These are phyloP conservation scores for Pythium diclinum DNA, from an alignment of 352 stramenopile genomes.

Conservation along the genomic window DNA sequence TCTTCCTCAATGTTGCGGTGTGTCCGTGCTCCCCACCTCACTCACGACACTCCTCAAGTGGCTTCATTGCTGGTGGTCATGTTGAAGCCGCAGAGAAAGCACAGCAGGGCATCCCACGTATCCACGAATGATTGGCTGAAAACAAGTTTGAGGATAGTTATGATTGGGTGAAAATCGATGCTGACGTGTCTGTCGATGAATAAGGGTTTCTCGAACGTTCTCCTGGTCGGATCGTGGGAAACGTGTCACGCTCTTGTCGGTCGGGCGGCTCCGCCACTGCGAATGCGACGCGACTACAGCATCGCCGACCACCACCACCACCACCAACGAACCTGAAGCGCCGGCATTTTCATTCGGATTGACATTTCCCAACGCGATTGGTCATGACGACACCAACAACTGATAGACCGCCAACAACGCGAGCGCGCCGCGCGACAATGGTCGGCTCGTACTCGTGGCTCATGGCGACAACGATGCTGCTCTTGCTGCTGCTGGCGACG, in stretches of 20 bases:
- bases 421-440: constrained; percentile 1
- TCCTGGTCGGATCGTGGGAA: constrained; percentile 22
- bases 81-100: constrained; percentile 13
- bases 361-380: background rate
- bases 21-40: background rate
- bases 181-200: constrained; percentile 20
- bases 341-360: background rate
- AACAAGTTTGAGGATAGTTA: background rate
- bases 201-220: constrained; percentile 28
- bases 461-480: constrained; percentile 26
- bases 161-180: constrained; percentile 19
- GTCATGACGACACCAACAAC: background rate
- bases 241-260: constrained; percentile 21
- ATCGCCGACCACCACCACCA: background rate
- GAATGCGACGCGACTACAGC: constrained; percentile 7
- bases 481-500: constrained; percentile 24
- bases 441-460: constrained; percentile 20
- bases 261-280: constrained; percentile 11
- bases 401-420: background rate
- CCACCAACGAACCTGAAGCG: background rate
- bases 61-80: background rate
- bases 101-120: constrained; percentile 3
- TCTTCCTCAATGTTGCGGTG: too few species aligned
- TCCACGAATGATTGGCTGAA: constrained; percentile 11
- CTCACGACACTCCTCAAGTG: background rate